phyloP scores from a whole-genome alignment of 345 rosid species.

The Hirschfeldia incana region DNA sequence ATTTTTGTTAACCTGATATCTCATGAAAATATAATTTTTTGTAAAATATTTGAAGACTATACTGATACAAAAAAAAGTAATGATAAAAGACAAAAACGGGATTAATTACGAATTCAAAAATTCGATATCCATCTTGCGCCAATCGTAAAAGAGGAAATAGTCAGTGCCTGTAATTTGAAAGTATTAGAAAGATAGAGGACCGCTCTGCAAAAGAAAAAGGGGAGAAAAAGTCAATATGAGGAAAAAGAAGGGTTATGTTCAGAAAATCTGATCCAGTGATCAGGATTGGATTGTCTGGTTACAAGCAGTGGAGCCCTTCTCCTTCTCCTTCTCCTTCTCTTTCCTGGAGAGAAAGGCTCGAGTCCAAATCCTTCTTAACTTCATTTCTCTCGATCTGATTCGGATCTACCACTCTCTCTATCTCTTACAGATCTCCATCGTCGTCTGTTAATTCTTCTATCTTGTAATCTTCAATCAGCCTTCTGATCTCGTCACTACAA shows the following conservation, averaged over 20 bases:
- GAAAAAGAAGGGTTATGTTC: slow-evolving; percentile 31
- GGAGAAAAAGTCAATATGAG: slow-evolving; percentile 22
- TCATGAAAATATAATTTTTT: too few species aligned
- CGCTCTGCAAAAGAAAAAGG: background rate
- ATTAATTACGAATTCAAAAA: too few species aligned
- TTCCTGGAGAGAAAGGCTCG: slow-evolving; percentile 20
- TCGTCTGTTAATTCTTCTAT: background rate
- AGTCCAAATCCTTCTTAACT: background rate
- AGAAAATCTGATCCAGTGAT: slow-evolving; percentile 39
- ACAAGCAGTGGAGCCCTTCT: slow-evolving; percentile 40
- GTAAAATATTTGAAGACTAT: background rate
- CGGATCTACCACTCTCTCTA: slow-evolving; percentile 9
- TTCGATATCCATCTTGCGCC: too few species aligned
- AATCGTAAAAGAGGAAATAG: background rate
- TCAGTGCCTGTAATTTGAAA: background rate
- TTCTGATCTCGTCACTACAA: background rate
- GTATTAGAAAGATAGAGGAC: slow-evolving; percentile 12
- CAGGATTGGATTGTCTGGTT: slow-evolving; percentile 41
- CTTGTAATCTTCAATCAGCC: background rate
- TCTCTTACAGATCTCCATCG: slow-evolving; percentile 15
- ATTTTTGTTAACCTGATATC: too few species aligned
- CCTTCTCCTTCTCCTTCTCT: background rate
- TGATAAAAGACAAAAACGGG: too few species aligned
- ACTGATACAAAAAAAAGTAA: too few species aligned
- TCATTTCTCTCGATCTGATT: slow-evolving; percentile 27